Evolutionary conservation across 1,284 basidiomycete species (phyloP).

Genomic region (Trametes versicolor): DNA sequence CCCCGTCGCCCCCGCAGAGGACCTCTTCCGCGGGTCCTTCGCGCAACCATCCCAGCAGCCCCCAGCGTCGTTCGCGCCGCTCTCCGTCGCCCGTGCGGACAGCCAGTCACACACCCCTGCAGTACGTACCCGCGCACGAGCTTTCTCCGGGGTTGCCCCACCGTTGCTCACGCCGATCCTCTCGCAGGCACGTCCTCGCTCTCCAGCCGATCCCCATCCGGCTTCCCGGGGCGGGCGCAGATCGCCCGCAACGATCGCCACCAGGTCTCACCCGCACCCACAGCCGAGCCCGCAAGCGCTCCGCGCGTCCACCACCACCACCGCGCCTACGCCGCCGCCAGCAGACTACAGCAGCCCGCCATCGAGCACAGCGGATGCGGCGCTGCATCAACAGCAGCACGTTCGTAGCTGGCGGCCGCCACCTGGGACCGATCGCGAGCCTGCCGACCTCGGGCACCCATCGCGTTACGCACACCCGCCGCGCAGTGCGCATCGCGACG

Average conservation of each 20-base stretch:
- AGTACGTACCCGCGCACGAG: conserved; percentile 22
- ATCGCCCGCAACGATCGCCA: conserved; percentile 22
- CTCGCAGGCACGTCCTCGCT: conserved; percentile 19
- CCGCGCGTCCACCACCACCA: not conserved
- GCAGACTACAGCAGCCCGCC: not conserved
- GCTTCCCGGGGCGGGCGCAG: conserved; percentile 16
- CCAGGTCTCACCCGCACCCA: conserved; percentile 8
- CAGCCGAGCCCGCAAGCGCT: conserved; percentile 6
- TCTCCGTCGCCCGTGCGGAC: conserved; percentile 22
- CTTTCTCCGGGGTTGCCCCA: conserved; percentile 26
- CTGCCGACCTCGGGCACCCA: not conserved
- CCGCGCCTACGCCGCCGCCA: not conserved
- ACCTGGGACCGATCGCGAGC: not conserved
- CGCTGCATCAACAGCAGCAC: not conserved
- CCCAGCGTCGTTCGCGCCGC: conserved; percentile 24
- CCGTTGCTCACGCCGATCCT: conserved; percentile 23
- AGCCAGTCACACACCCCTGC: conserved; percentile 7
- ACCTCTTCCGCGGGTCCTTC: conserved; percentile 35
- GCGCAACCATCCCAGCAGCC: conserved; percentile 15
- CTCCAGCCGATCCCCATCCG: conserved; percentile 17
- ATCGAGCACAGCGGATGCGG: not conserved
- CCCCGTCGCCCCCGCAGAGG: conserved; percentile 27
- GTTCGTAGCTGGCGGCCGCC: conserved; percentile 8
- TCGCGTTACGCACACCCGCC: not conserved
- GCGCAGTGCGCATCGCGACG: not conserved